Evolutionary conservation across 768 basidiomycete species (phyloP).

Genomic region (Lactifluus rugatus): DNA sequence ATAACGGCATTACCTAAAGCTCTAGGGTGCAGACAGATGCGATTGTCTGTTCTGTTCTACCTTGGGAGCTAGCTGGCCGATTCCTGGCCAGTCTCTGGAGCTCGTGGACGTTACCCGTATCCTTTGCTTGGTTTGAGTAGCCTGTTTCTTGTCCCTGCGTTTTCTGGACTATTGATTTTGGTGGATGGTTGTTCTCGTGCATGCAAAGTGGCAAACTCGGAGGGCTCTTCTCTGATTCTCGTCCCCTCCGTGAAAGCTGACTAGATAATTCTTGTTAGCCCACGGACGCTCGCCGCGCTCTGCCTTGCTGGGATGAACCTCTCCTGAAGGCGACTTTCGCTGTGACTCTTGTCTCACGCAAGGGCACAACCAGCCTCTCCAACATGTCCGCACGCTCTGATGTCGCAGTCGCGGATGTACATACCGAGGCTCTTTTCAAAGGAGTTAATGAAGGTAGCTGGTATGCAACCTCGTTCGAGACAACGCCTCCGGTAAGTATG

Average conservation of each 20-base stretch:
- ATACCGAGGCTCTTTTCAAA: constrained; percentile 16
- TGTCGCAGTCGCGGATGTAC: constrained; percentile 29
- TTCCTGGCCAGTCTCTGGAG: background rate
- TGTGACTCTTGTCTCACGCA: constrained; percentile 71
- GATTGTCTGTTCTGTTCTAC: background rate
- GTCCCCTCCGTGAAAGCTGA: background rate
- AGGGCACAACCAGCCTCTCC: constrained; percentile 64
- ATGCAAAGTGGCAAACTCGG: background rate
- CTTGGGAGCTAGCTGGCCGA: background rate
- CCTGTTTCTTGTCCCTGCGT: background rate
- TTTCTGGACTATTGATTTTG: background rate
- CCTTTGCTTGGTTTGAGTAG: background rate
- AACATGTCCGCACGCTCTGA: constrained; percentile 75
- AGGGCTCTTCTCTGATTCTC: background rate
- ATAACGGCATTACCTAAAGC: background rate
- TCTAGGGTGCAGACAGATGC: background rate
- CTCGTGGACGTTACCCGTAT: background rate
- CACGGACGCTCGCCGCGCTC: constrained; percentile 72
- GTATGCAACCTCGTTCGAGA: constrained; percentile 77
- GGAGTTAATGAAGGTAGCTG: constrained; percentile 38
- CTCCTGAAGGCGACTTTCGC: constrained; percentile 76
- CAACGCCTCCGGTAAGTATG: constrained; percentile 52
- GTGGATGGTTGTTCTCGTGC: background rate
- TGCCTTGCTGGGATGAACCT: constrained; percentile 94
- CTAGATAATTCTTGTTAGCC: constrained; percentile 37